Conservation (phyloP, 2,329 filamentous ascomycete species). For the Elsinoe arachidis region DNA sequence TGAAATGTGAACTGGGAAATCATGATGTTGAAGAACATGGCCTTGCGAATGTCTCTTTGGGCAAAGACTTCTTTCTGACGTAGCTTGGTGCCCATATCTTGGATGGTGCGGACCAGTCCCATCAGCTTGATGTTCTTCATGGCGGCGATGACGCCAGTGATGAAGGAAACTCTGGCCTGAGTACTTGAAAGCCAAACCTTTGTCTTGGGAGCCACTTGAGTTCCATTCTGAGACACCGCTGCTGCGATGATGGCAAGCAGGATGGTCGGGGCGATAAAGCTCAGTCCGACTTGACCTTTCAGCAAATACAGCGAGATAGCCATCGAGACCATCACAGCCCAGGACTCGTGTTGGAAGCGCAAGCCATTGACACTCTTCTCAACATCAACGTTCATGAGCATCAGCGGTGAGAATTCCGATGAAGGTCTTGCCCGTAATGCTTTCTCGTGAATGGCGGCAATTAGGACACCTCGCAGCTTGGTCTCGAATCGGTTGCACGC, state of each 20-base stretch:
- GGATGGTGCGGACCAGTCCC: conserved; percentile 20
- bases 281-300: conserved; percentile 21
- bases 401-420: conserved; percentile 19
- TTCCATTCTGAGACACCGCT: conserved; percentile 17
- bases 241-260: conserved; percentile 16
- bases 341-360: conserved; percentile 22
- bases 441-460: conserved; percentile 23
- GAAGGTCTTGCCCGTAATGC: conserved; percentile 19
- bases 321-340: conserved; percentile 19
- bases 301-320: conserved; percentile 22
- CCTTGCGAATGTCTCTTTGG: conserved; percentile 17
- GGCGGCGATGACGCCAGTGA: conserved; percentile 19
- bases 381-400: conserved; percentile 27
- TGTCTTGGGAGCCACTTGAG: conserved; percentile 19
- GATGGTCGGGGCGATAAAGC: conserved; percentile 23
- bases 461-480: conserved; percentile 22
- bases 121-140: conserved; percentile 25
- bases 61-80: conserved; percentile 20
- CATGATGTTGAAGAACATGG: conserved; percentile 15
- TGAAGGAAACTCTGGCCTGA: conserved; percentile 20
- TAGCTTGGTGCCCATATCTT: conserved; percentile 18
- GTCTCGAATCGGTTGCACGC: conserved; percentile 20
- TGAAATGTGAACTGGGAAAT: conserved; percentile 23
- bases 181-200: conserved; percentile 21
- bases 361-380: conserved; percentile 23